phyloP scores from a whole-genome alignment of 768 basidiomycete species.

The Suillus cothurnatus region DNA sequence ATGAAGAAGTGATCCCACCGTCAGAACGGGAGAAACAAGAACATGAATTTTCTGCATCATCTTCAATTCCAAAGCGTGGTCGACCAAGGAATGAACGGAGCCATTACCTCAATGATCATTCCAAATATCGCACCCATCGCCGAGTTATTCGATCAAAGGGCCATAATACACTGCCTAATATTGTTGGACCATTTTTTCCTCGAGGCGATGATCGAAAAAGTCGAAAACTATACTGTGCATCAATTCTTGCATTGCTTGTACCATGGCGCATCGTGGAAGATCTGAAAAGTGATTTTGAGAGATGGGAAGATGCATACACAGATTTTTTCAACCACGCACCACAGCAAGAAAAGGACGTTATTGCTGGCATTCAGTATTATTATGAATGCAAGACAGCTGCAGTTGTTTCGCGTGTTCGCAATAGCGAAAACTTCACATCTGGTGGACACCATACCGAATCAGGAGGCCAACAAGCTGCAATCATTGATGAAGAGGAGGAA shows the following conservation, averaged over 20 bases:
- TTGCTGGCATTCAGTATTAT: slow-evolving; percentile 38
- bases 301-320: slow-evolving; percentile 27
- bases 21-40: too few relatives aligned
- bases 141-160: slow-evolving; percentile 23
- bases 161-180: slow-evolving; percentile 38
- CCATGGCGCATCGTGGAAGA: slow-evolving; percentile 44
- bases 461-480: too few relatives aligned
- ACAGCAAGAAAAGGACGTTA: slow-evolving; percentile 7
- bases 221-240: too few relatives aligned
- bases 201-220: too few relatives aligned
- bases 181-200: slow-evolving; percentile 42
- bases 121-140: slow-evolving; percentile 1
- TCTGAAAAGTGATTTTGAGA: slow-evolving; percentile 20
- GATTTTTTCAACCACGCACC: slow-evolving; percentile 11
- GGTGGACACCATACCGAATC: too few relatives aligned
- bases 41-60: too few relatives aligned
- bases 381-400: slow-evolving; percentile 22
- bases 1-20: slow-evolving; percentile 27
- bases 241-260: slow-evolving; percentile 36
- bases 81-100: slow-evolving; percentile 18
- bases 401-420: accelerated
- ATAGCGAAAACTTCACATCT: too few relatives aligned
- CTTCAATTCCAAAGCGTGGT: slow-evolving; percentile 9
- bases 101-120: slow-evolving; percentile 22
- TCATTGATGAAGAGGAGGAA: not conserved